Evolutionary conservation across 2,329 filamentous ascomycete species (phyloP).

Genomic region (Botrytis deweyae): DNA sequence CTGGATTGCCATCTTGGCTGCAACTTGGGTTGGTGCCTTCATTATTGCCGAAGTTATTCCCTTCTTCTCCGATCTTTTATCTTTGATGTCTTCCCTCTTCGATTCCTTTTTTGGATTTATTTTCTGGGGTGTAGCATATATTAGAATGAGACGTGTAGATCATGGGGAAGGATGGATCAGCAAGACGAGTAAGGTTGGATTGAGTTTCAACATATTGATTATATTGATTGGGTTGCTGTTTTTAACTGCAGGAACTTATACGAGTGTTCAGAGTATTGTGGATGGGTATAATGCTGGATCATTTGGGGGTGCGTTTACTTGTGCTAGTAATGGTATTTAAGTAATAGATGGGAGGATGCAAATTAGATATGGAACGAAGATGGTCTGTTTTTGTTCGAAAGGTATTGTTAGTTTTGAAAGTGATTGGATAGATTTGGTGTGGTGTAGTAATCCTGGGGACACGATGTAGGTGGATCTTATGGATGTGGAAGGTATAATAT

Average conservation of each 20-base stretch:
- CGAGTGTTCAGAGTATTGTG: conserved; percentile 71
- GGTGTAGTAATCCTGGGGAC: neutral
- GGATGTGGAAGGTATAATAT: neutral
- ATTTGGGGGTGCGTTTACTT: conserved; percentile 74
- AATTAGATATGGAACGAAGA: neutral
- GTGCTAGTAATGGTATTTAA: conserved; percentile 64
- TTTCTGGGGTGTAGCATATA: conserved; percentile 84
- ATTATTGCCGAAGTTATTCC: conserved; percentile 91
- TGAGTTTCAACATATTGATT: conserved; percentile 69
- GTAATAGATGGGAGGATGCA: neutral
- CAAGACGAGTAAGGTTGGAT: conserved; percentile 42
- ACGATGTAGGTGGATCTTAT: too few relatives aligned
- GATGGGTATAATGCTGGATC: conserved; percentile 64
- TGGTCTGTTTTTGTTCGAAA: neutral
- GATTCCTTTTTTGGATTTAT: conserved; percentile 95
- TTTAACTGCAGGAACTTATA: conserved; percentile 78
- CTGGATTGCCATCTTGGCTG: conserved; percentile 73
- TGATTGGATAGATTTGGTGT: neutral
- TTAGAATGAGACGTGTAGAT: conserved; percentile 70
- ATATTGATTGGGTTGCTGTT: conserved; percentile 79
- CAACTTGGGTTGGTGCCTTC: conserved; percentile 83
- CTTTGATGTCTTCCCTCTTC: conserved; percentile 82
- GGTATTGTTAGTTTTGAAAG: neutral
- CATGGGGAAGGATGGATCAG: conserved; percentile 47
- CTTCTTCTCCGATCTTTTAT: conserved; percentile 75